Conservation (phyloP, 176 grass and related monocot genomes). For the Phyllostachys edulis region DNA sequence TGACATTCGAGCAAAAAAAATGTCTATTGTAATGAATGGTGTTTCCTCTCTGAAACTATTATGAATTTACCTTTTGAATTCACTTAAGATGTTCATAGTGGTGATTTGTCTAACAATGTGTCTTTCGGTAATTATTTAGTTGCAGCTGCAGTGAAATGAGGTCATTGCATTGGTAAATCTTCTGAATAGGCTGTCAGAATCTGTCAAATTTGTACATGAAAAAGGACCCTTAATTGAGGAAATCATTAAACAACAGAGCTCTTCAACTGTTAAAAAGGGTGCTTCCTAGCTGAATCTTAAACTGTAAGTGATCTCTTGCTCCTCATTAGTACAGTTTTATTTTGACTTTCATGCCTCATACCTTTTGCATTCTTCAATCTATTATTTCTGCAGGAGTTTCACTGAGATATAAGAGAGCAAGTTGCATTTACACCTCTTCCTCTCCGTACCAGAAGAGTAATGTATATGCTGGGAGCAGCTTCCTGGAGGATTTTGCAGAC, state of each 20-base stretch:
- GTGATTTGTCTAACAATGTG: background rate
- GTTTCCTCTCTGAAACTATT: background rate
- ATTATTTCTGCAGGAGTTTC: slow-evolving; percentile 17
- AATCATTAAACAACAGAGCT: slow-evolving; percentile 45
- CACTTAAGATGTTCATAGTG: background rate
- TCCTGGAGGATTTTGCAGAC: slow-evolving; percentile 27
- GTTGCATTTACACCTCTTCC: slow-evolving; percentile 8
- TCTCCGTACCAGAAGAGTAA: background rate
- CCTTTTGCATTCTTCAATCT: background rate
- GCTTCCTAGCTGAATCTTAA: slow-evolving; percentile 37
- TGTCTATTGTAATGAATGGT: background rate
- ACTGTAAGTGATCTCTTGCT: background rate
- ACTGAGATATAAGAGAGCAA: slow-evolving; percentile 2
- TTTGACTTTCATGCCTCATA: background rate
- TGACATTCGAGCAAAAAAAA: background rate
- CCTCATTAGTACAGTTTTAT: background rate
- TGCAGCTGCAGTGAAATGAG: slow-evolving; percentile 97
- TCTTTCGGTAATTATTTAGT: slow-evolving; percentile 42
- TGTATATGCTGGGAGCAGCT: slow-evolving; percentile 34
- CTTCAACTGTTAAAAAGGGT: slow-evolving; percentile 32
- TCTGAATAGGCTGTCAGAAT: slow-evolving; percentile 89
- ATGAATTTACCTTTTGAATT: background rate
- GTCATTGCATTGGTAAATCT: slow-evolving; percentile 91
- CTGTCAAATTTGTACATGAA: slow-evolving; percentile 88
- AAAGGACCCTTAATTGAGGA: slow-evolving; percentile 63